A percentile compares a stretch with the other conserved stretches of the same genome.
Evolutionary conservation across 192 early-diverging fungal genomes (phyloP).

Genomic region (Endogone sp.): DNA sequence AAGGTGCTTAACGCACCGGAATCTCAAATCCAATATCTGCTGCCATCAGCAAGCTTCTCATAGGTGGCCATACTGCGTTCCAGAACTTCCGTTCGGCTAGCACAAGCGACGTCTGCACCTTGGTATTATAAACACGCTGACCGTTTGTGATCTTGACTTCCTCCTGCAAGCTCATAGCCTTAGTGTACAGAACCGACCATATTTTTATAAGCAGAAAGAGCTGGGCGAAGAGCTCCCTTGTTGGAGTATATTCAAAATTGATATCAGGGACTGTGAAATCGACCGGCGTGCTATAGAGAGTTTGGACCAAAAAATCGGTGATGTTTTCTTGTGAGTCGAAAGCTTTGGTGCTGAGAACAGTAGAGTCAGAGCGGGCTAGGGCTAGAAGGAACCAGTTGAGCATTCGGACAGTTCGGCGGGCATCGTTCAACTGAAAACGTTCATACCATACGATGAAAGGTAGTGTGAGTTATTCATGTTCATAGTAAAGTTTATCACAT

Average conservation of each 20-base stretch:
- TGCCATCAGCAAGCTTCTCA: not conserved
- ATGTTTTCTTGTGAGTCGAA: conserved; percentile 28
- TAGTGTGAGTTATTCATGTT: no score
- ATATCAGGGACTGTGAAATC: conserved; percentile 24
- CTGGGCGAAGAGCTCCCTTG: conserved; percentile 32
- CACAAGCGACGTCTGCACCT: not conserved
- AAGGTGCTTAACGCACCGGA: not conserved
- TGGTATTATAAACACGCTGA: not conserved
- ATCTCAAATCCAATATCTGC: not conserved
- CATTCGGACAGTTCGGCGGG: conserved; percentile 29
- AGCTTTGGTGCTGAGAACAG: conserved; percentile 19
- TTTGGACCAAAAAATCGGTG: conserved; percentile 27
- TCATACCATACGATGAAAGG: not conserved
- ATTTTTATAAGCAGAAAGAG: conserved; percentile 34
- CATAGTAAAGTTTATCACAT: no score
- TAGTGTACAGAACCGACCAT: conserved; percentile 29
- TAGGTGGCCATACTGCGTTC: conserved; percentile 22
- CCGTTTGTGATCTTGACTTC: conserved; percentile 3
- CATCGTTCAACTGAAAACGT: conserved; percentile 25
- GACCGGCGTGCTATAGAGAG: conserved; percentile 24
- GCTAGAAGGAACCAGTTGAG: conserved; percentile 39
- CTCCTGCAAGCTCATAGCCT: not conserved
- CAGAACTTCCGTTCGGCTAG: conserved; percentile 21
- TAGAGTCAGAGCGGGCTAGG: conserved; percentile 9
- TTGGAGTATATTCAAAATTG: conserved; percentile 29